Evolutionary conservation across 2,329 filamentous ascomycete genomes (phyloP).

Genomic region (Diaporthe destruens): DNA sequence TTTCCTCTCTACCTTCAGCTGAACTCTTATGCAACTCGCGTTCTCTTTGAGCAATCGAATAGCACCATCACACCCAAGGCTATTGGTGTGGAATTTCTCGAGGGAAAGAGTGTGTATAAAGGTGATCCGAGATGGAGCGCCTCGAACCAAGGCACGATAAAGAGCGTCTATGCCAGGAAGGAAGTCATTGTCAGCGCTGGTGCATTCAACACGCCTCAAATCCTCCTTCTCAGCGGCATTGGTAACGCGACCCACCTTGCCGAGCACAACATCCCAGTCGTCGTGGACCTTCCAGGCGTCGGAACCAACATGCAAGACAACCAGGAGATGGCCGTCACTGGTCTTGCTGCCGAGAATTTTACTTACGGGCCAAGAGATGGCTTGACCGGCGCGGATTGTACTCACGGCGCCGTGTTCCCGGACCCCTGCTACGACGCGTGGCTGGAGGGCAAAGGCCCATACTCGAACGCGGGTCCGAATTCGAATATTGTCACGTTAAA

Average conservation of each 20-base stretch:
- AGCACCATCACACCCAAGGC: constrained; percentile 1
- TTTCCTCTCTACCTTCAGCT: constrained; percentile 16
- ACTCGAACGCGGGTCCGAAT: constrained; percentile 16
- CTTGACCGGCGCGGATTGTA: constrained; percentile 9
- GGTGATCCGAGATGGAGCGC: constrained; percentile 37
- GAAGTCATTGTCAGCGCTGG: constrained; percentile 64
- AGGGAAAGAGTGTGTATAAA: constrained; percentile 19
- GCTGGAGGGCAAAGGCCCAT: constrained; percentile 20
- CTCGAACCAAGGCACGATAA: constrained; percentile 46
- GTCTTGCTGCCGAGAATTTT: constrained; percentile 43
- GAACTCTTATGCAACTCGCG: constrained; percentile 34
- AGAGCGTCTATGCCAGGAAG: constrained; percentile 44
- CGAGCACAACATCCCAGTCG: constrained; percentile 57
- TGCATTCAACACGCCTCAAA: constrained; percentile 61
- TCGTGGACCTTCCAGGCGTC: constrained; percentile 61
- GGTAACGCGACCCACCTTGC: constrained; percentile 57
- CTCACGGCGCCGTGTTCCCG: not conserved
- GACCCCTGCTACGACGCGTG: constrained; percentile 23
- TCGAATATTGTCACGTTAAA: constrained; percentile 48
- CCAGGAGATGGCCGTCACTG: constrained; percentile 54
- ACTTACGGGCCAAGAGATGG: constrained; percentile 39
- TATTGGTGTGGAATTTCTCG: constrained; percentile 10
- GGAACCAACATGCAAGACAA: constrained; percentile 64
- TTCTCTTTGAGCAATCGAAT: constrained; percentile 38
- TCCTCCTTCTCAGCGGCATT: constrained; percentile 64